phyloP scores from a whole-genome alignment of 768 basidiomycete species.

The Sistotremastrum suecicum region DNA sequence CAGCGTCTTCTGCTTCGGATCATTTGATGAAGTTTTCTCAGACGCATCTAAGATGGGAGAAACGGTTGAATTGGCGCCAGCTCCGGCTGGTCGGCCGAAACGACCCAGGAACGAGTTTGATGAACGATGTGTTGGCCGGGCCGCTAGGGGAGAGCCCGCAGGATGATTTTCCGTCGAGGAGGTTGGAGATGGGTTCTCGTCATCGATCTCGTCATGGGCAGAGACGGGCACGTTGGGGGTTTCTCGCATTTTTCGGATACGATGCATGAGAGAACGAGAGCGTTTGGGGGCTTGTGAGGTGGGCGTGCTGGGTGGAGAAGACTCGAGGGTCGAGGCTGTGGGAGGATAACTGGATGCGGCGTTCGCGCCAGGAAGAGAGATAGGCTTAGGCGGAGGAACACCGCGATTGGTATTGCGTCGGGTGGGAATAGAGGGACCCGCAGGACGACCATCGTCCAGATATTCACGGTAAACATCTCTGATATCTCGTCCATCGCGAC shows the following conservation, averaged over 20 bases:
- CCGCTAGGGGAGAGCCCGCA: conserved; percentile 5
- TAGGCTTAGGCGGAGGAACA: conserved; percentile 74
- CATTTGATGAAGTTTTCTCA: conserved; percentile 31
- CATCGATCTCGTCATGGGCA: conserved; percentile 26
- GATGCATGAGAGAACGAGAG: conserved; percentile 73
- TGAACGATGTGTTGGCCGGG: conserved; percentile 53
- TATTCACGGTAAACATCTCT: conserved; percentile 32
- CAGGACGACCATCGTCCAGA: conserved; percentile 23
- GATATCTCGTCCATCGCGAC: conserved; percentile 23
- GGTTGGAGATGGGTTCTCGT: conserved; percentile 28
- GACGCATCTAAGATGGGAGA: conserved; percentile 17
- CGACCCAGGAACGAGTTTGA: conserved; percentile 71
- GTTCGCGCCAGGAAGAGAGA: conserved; percentile 46
- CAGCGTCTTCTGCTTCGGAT: conserved; percentile 37
- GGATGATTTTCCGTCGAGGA: conserved; percentile 21
- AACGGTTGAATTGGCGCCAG: conserved; percentile 20
- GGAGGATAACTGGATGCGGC: conserved; percentile 14
- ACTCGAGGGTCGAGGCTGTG: conserved; percentile 20
- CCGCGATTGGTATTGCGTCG: conserved; percentile 26
- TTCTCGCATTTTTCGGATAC: conserved; percentile 81
- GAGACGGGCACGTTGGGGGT: conserved; percentile 66
- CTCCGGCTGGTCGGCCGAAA: conserved; percentile 31
- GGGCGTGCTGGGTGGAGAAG: conserved; percentile 29
- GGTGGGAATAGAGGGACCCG: conserved; percentile 8
- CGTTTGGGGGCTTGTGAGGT: conserved; percentile 39